Percentiles rank a stretch among this genome's conserved stretches.
phyloP scores from a whole-genome alignment of 345 rosid genomes.

The Linum trigynum region DNA sequence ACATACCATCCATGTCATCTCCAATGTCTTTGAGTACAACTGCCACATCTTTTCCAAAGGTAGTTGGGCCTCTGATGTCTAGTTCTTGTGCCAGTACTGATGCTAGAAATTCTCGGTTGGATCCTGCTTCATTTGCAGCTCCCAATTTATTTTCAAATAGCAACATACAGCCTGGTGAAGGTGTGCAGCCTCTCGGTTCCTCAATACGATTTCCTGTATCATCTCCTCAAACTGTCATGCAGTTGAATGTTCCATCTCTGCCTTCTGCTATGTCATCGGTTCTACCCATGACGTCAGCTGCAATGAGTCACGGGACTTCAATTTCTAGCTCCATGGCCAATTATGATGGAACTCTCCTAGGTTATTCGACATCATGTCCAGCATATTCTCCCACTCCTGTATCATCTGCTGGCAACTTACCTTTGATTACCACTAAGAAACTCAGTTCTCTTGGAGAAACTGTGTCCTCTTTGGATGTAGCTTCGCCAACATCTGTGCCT shows the following conservation, averaged over 20 bases:
- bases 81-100: conserved; percentile 20
- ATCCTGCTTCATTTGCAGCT: conserved; percentile 26
- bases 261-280: conserved; percentile 20
- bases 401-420: conserved; percentile 24
- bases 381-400: conserved; percentile 16
- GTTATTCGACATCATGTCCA: conserved; percentile 18
- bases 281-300: conserved; percentile 10
- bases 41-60: background rate
- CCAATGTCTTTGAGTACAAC: too few species aligned
- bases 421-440: conserved; percentile 30
- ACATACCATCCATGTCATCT: background rate
- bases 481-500: background rate
- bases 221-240: conserved; percentile 25
- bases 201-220: conserved; percentile 29
- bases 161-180: conserved; percentile 36
- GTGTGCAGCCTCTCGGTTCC: conserved; percentile 17
- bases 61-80: background rate
- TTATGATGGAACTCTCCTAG: conserved; percentile 21
- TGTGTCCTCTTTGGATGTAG: background rate
- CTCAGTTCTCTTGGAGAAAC: background rate
- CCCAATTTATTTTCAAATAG: conserved; percentile 19
- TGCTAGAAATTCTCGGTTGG: conserved; percentile 14
- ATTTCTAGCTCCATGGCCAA: conserved; percentile 20
- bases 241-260: conserved; percentile 19
- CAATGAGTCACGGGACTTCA: conserved; percentile 25